phyloP scores from a whole-genome alignment of 1,284 basidiomycete species.

The Melampsora occidentalis region DNA sequence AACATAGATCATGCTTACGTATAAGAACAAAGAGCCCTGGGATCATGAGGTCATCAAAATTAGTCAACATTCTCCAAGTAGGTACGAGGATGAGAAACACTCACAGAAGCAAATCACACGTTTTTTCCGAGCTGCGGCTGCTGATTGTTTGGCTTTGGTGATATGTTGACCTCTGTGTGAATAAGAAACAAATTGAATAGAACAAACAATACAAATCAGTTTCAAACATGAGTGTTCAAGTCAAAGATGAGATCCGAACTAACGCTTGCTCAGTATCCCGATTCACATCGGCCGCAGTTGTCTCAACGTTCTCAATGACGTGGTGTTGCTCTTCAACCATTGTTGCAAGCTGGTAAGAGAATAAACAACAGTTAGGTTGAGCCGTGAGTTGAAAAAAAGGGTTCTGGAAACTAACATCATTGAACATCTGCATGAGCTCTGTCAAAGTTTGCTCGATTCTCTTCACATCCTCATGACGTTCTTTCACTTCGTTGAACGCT shows the following conservation, averaged over 20 bases:
- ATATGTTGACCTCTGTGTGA: constrained; percentile 64
- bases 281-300: constrained; percentile 64
- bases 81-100: background rate
- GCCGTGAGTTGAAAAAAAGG: background rate
- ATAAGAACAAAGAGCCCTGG: constrained; percentile 7
- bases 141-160: constrained; percentile 71
- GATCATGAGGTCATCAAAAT: too few species aligned
- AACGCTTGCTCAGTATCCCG: constrained; percentile 69
- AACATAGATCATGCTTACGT: background rate
- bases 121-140: constrained; percentile 71
- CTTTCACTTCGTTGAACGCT: constrained; percentile 85
- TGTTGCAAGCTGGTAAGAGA: constrained; percentile 66
- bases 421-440: constrained; percentile 83
- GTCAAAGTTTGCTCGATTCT: constrained; percentile 81
- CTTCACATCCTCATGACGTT: constrained; percentile 80
- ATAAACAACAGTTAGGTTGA: background rate
- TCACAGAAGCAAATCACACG: constrained; percentile 50
- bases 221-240: background rate
- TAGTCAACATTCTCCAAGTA: too few species aligned
- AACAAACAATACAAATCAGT: background rate
- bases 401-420: constrained; percentile 65
- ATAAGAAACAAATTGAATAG: background rate
- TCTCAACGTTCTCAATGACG: constrained; percentile 59
- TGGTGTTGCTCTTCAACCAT: constrained; percentile 61
- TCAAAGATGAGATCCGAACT: constrained; percentile 48